phyloP scores from a whole-genome alignment of 257 asterid genomes.

The Jasminum sambac region DNA sequence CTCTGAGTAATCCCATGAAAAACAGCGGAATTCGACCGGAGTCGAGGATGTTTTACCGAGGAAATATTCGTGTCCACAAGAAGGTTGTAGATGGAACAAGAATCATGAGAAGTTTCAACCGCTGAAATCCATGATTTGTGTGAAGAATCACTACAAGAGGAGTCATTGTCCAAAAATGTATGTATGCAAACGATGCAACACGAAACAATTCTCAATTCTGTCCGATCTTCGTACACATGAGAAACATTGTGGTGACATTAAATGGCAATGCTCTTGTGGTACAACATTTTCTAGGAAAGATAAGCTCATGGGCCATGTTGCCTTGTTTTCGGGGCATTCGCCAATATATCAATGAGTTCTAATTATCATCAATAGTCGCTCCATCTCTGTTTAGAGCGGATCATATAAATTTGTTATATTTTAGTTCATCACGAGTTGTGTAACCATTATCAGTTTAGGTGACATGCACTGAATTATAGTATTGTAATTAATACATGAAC shows the following conservation, averaged over 20 bases:
- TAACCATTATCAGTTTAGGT: no score
- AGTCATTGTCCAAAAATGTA: constrained; percentile 90
- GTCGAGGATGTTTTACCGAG: constrained; percentile 15
- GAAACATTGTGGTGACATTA: constrained; percentile 81
- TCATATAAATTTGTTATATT: no score
- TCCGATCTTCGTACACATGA: constrained; percentile 78
- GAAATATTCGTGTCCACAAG: constrained; percentile 82
- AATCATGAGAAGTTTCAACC: constrained; percentile 72
- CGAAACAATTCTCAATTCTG: constrained; percentile 68
- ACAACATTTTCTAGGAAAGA: constrained; percentile 81
- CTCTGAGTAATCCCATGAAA: constrained; percentile 58
- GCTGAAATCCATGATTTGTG: constrained; percentile 74
- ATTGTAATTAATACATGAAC: no score
- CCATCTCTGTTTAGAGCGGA: no score
- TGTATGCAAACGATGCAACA: constrained; percentile 63
- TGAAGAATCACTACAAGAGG: constrained; percentile 79
- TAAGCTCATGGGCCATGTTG: constrained; percentile 73
- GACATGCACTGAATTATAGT: no score
- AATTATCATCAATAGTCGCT: constrained; percentile 33
- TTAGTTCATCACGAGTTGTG: no score
- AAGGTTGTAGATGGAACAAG: constrained; percentile 79
- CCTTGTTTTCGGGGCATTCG: constrained; percentile 65
- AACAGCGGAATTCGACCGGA: constrained; percentile 13
- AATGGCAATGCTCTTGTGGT: constrained; percentile 82
- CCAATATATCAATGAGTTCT: constrained; percentile 39